A percentile compares a stretch with the other conserved stretches of the same genome.
Evolutionary conservation across 2,329 filamentous ascomycete genomes (phyloP).

Genomic region (Chrysoporthe austroafricana): DNA sequence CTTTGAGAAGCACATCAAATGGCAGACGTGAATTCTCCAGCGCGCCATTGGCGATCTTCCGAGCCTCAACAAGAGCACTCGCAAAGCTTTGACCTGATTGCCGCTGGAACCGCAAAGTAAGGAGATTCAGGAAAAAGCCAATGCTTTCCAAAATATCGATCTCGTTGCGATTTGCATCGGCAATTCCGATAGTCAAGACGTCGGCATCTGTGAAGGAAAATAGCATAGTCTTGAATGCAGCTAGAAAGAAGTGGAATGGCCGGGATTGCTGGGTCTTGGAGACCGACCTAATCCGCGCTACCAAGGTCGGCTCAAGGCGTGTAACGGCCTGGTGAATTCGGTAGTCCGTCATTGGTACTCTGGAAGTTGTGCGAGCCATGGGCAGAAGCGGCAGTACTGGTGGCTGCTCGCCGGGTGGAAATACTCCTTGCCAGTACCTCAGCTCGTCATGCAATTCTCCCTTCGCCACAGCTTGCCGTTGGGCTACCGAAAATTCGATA

Average conservation of each 20-base stretch:
- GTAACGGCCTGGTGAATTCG: not conserved
- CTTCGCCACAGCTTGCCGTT: not conserved
- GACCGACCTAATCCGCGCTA: not conserved
- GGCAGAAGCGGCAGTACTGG: not conserved
- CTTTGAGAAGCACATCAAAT: slow-evolving; percentile 51
- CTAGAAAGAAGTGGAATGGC: slow-evolving; percentile 51
- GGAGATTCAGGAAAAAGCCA: slow-evolving; percentile 53
- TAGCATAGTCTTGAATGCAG: slow-evolving; percentile 38
- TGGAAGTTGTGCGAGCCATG: not conserved
- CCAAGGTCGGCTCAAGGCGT: not conserved
- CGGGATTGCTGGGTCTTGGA: not conserved
- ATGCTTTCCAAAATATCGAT: slow-evolving; percentile 39
- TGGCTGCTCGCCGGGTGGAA: not conserved
- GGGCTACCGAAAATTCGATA: slow-evolving; percentile 7
- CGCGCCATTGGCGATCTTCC: slow-evolving; percentile 39
- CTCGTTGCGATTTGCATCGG: slow-evolving; percentile 49
- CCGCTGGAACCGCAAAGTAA: slow-evolving; percentile 47
- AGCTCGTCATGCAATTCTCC: not conserved
- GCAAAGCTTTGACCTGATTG: slow-evolving; percentile 34
- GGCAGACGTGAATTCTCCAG: slow-evolving; percentile 50
- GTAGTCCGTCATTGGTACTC: not conserved
- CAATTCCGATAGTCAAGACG: slow-evolving; percentile 45
- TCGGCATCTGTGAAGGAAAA: slow-evolving; percentile 30
- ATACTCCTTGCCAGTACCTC: not conserved
- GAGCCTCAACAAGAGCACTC: slow-evolving; percentile 36